phyloP scores from a whole-genome alignment of 768 basidiomycete species.

The Serendipita sp. region DNA sequence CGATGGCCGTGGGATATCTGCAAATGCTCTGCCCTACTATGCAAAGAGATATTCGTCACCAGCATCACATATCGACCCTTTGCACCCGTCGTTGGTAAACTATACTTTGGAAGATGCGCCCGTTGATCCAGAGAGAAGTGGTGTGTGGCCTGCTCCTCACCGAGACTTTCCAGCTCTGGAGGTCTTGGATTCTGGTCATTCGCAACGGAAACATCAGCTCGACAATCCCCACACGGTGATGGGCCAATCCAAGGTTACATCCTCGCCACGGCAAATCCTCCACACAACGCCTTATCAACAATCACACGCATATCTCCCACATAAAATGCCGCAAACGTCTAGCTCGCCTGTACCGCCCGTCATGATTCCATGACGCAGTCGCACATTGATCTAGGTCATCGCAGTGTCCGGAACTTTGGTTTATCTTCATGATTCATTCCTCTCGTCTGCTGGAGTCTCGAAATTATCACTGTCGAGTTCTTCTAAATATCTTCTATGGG shows the following conservation, averaged over 20 bases:
- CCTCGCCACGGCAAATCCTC: too few species aligned
- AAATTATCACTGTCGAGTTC: too few species aligned
- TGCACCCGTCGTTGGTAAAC: not conserved
- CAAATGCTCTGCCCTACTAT: not conserved
- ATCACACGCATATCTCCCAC: too few species aligned
- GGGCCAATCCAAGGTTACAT: too few species aligned
- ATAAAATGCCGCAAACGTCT: too few species aligned
- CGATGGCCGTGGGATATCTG: not conserved
- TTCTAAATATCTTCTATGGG: not conserved
- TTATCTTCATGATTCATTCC: too few species aligned
- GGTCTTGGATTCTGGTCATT: not conserved
- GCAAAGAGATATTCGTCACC: not conserved
- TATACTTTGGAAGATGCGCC: not conserved
- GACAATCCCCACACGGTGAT: not conserved
- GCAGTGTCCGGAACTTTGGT: not conserved
- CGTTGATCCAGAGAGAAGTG: not conserved
- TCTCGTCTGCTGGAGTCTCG: too few species aligned
- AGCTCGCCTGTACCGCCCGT: conserved; percentile 36
- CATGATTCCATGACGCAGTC: conserved; percentile 65
- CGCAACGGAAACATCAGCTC: not conserved
- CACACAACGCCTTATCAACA: too few species aligned
- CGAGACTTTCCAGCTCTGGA: not conserved
- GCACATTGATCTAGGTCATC: conserved; percentile 35
- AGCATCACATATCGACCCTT: not conserved
- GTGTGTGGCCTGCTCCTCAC: not conserved